Percentiles rank a stretch among this genome's conserved stretches.
phyloP scores from a whole-genome alignment of 371 early-diverging fungal species.

The Lichtheimia corymbifera region DNA sequence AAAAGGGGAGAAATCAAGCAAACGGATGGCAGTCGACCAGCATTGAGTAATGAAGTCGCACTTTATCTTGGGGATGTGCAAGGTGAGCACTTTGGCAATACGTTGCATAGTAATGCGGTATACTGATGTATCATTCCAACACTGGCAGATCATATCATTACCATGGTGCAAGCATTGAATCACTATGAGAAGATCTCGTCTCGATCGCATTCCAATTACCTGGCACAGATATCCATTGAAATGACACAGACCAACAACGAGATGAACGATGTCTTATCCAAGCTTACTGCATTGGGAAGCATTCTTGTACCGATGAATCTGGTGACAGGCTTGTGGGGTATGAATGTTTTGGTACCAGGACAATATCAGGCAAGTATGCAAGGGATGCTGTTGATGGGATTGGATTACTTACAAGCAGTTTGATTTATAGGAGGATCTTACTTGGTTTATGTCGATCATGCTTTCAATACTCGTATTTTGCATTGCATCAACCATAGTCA shows the following conservation, averaged over 20 bases:
- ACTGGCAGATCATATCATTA: conserved; percentile 83
- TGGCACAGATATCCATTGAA: conserved; percentile 96
- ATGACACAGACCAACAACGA: conserved; percentile 92
- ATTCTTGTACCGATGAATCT: conserved; percentile 95
- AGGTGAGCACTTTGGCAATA: conserved; percentile 29
- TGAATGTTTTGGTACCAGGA: conserved; percentile 85
- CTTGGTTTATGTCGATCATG: conserved; percentile 70
- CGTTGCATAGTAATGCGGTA: no score
- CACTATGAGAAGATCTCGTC: conserved; percentile 92
- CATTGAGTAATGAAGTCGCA: conserved; percentile 63
- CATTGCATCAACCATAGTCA: conserved; percentile 33
- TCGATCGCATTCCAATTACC: conserved; percentile 91
- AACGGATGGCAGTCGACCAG: conserved; percentile 35
- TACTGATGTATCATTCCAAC: background rate
- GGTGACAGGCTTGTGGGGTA: conserved; percentile 91
- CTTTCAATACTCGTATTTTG: conserved; percentile 35
- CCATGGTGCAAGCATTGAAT: conserved; percentile 85
- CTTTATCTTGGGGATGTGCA: conserved; percentile 93
- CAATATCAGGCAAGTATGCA: conserved; percentile 42
- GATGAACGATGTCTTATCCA: conserved; percentile 89
- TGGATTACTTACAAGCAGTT: background rate
- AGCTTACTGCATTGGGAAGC: conserved; percentile 88
- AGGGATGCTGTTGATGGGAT: no score
- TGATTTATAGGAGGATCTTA: conserved; percentile 39
- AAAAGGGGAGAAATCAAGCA: conserved; percentile 69